Evolutionary conservation across 2,329 filamentous ascomycete species (phyloP), one percentile per base, ranked within the genome.

Genomic region (Arthrobotrys musiformis): DNA sequence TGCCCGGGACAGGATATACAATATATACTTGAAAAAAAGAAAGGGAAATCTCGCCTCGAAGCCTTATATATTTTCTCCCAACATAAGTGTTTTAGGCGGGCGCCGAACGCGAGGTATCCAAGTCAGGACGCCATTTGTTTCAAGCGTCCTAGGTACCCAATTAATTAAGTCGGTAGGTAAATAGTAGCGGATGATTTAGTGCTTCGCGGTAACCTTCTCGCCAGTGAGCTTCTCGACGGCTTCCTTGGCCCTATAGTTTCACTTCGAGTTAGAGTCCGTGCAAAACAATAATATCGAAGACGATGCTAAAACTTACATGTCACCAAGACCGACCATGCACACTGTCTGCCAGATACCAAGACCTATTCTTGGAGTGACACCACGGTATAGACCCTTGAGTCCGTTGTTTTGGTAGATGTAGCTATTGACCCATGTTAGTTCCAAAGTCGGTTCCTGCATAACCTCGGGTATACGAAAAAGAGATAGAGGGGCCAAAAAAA

Each of bases 301-400:
- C 35, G 50, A 79, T 75, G 15, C 9, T 37, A 48, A 42, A 81
- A 89, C 93, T 87, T 86, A 96, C 93, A 97, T 94, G 86, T 98
- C 95, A 86, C 95, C 95, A 85, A 98, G 88, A 83, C 94, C 95
- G 86, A 99, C 95, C 95, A 99, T 99, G 89, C 95, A 99, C 83
- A 99, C 92, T 79, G 95, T 99, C 89, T 99, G 95, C 95, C 95
- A 99, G 86, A 99, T 89, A 83, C 95, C 91, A 79, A 99, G 90
- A 81, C 94, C 94, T 84, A 99, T 94, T 84, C 95, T 91, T 82
- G 95, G 95, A 81, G 93, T 88, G 79, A 99, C 94, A 83, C 95
- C 95, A 83, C 95, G 93, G 88, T 99, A 99, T 80, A 99, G 88
- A 83, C 95, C 95, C 87, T 90, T 92, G 82, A 98, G 56, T 78